phyloP scores from a whole-genome alignment of 495 filamentous ascomycete species.

The Chaetomium fimeti region DNA sequence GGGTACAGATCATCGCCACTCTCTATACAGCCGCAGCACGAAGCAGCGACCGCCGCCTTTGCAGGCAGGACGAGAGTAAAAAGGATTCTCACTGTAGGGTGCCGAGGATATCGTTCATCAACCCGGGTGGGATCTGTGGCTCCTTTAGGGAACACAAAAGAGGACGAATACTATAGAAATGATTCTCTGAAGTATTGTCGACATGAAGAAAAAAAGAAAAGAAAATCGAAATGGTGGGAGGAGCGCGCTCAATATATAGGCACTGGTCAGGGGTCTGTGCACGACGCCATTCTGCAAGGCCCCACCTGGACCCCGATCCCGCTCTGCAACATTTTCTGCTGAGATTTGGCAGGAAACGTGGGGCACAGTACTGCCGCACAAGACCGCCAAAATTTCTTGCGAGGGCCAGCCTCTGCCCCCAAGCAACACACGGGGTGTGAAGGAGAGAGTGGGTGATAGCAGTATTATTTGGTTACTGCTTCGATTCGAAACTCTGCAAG shows the following conservation, averaged over 20 bases:
- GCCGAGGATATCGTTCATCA: constrained; percentile 61
- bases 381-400: constrained; percentile 38
- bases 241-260: constrained; percentile 35
- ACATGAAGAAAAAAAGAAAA: constrained; percentile 48
- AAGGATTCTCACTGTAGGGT: constrained; percentile 57
- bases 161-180: constrained; percentile 86
- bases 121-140: constrained; percentile 63
- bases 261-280: constrained; percentile 38
- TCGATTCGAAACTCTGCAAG: too few species aligned
- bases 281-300: constrained; percentile 40
- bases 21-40: constrained; percentile 50
- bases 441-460: background rate
- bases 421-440: background rate
- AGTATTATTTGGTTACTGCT: background rate
- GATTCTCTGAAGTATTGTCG: constrained; percentile 80
- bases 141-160: constrained; percentile 74
- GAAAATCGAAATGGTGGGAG: constrained; percentile 28
- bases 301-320: constrained; percentile 10
- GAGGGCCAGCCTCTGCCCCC: background rate
- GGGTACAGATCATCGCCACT: constrained; percentile 66
- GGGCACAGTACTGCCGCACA: constrained; percentile 37
- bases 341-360: background rate
- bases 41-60: constrained; percentile 47
- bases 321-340: background rate
- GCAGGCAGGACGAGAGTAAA: constrained; percentile 53